Conservation (phyloP, 2,329 filamentous ascomycete genomes). For the Torrubiella hemipterigena region DNA sequence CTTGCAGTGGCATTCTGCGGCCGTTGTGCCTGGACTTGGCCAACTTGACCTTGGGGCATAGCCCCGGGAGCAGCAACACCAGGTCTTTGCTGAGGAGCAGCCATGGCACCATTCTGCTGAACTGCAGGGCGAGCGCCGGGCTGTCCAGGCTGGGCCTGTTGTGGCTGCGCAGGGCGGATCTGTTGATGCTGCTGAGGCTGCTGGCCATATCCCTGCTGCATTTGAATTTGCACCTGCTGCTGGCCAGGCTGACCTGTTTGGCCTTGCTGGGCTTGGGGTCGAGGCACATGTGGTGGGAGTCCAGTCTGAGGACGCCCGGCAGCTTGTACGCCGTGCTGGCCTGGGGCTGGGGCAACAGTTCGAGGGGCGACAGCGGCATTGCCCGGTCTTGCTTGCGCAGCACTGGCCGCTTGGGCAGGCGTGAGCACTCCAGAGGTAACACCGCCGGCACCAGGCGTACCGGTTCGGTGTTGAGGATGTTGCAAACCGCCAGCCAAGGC, state of each 20-base stretch:
- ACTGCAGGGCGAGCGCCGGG: too few relatives aligned
- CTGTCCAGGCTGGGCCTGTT: neutral
- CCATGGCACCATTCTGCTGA: too few relatives aligned
- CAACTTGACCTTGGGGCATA: neutral
- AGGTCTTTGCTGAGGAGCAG: too few relatives aligned
- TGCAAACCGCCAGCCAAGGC: constrained; percentile 40
- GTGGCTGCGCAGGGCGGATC: too few relatives aligned
- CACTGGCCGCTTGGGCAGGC: constrained; percentile 18
- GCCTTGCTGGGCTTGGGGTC: constrained; percentile 5
- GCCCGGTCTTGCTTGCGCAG: constrained; percentile 15
- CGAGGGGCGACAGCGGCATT: constrained; percentile 14
- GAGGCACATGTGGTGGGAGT: constrained; percentile 14
- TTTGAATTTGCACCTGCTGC: constrained; percentile 7
- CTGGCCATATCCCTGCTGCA: constrained; percentile 9
- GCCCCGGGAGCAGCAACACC: too few relatives aligned
- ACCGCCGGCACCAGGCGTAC: constrained; percentile 13
- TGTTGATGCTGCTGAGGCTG: constrained; percentile 8
- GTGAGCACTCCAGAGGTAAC: constrained; percentile 18
- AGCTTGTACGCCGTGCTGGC: constrained; percentile 10
- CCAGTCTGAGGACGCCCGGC: constrained; percentile 5
- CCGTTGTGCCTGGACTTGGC: neutral
- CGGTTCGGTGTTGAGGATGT: constrained; percentile 20
- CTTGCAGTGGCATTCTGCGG: too few relatives aligned
- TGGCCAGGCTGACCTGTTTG: constrained; percentile 6
- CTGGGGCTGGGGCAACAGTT: too few relatives aligned